phyloP scores from a whole-genome alignment of 495 filamentous ascomycete species.

The Hapsidospora chrysogenum region DNA sequence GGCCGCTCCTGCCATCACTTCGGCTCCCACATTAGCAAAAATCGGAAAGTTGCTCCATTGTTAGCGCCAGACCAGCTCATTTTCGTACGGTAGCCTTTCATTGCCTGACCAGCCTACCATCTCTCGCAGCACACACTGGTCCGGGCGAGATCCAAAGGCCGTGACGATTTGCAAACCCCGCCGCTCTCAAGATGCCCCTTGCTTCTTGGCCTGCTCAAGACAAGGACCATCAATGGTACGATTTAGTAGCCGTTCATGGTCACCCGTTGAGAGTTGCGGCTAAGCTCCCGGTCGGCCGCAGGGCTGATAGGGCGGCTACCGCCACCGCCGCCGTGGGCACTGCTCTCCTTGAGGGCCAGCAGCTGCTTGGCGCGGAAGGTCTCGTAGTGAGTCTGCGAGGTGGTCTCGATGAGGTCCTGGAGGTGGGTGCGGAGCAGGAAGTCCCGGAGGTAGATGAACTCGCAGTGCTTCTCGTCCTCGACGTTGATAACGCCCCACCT shows the following conservation, averaged over 20 bases:
- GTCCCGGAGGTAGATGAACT: slow-evolving; percentile 95
- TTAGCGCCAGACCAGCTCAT: too few species aligned
- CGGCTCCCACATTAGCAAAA: too few species aligned
- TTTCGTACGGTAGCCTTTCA: slow-evolving; percentile 1
- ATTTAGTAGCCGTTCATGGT: slow-evolving; percentile 93
- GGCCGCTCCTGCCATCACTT: too few species aligned
- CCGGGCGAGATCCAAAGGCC: too few species aligned
- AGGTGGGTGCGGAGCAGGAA: slow-evolving; percentile 94
- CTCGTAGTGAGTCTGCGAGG: slow-evolving; percentile 99
- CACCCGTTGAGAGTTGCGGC: slow-evolving; percentile 88
- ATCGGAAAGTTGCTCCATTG: too few species aligned
- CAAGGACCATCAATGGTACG: too few species aligned
- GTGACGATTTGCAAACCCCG: too few species aligned
- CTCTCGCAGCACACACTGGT: too few species aligned
- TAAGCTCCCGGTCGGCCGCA: slow-evolving; percentile 83
- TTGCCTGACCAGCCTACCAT: too few species aligned
- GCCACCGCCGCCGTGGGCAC: slow-evolving; percentile 55
- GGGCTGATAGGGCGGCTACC: slow-evolving; percentile 90
- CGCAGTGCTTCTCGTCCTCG: slow-evolving; percentile 98
- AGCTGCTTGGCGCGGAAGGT: slow-evolving; percentile 99
- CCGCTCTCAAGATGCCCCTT: too few species aligned
- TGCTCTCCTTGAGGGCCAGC: slow-evolving; percentile 93
- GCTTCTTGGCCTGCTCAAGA: too few species aligned
- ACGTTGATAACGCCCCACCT: slow-evolving; percentile 99
- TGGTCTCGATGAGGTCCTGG: slow-evolving; percentile 97